These are phyloP conservation scores for Oligophagozyma castellii DNA, from an alignment of 1,139 yeast species.

Conservation along the genomic window DNA sequence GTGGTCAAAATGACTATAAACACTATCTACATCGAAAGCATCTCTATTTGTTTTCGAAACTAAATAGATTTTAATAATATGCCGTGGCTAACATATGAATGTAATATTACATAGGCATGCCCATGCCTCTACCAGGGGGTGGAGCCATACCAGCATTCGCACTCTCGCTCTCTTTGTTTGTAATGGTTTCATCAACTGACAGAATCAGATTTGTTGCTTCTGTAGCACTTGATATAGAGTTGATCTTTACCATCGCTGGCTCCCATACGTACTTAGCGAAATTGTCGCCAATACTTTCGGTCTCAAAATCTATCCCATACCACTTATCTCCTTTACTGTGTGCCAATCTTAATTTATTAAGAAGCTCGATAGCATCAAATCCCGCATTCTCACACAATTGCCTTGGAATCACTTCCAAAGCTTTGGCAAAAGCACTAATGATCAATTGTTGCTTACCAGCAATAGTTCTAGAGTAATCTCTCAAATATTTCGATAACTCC, in stretches of 20 bases:
- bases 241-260: constrained; percentile 85
- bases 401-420: constrained; percentile 91
- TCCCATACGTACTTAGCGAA: constrained; percentile 91
- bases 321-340: constrained; percentile 89
- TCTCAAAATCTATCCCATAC: constrained; percentile 86
- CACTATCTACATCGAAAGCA: no score
- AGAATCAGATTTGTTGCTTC: constrained; percentile 90
- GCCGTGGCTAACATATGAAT: no score
- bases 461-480: constrained; percentile 76
- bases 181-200: constrained; percentile 91
- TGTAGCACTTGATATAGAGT: constrained; percentile 93
- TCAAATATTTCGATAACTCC: constrained; percentile 81
- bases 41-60: no score
- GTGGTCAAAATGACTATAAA: no score
- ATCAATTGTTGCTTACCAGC: constrained; percentile 94
- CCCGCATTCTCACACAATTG: constrained; percentile 98
- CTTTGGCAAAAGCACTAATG: constrained; percentile 84
- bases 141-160: constrained; percentile 39
- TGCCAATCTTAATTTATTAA: constrained; percentile 80
- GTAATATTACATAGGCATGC: constrained; percentile 35
- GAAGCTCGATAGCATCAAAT: constrained; percentile 84
- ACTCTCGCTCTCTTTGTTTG: constrained; percentile 53
- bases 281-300: constrained; percentile 74
- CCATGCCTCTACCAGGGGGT: constrained; percentile 46
- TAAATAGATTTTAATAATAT: no score